Conservation (phyloP, 306 rosid species). For the Leucaena leucocephala region DNA sequence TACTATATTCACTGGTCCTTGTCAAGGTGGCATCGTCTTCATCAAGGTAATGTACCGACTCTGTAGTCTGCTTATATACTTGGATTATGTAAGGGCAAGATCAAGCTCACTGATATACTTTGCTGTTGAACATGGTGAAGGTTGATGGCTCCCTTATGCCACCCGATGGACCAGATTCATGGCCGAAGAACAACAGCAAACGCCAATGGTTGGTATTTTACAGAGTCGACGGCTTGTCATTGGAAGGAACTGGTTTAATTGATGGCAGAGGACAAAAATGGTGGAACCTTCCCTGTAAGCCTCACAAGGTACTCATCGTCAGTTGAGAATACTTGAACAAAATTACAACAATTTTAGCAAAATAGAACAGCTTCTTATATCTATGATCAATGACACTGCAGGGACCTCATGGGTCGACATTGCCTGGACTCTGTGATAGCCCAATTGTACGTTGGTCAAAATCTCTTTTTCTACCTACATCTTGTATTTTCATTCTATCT, state of each 20-base stretch:
- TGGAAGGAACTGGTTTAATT: conserved; percentile 76
- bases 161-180: conserved; percentile 90
- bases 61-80: not conserved
- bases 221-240: conserved; percentile 59
- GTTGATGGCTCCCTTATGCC: conserved; percentile 81
- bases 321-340: not conserved
- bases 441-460: conserved; percentile 65
- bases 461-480: not conserved
- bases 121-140: conserved; percentile 41
- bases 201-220: conserved; percentile 86
- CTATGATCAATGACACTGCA: conserved; percentile 32
- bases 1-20: conserved; percentile 84
- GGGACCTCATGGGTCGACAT: conserved; percentile 67
- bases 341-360: conserved; percentile 1
- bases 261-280: conserved; percentile 92
- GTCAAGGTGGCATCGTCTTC: conserved; percentile 54
- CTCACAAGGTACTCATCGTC: conserved; percentile 63
- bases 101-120: conserved; percentile 20
- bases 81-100: not conserved
- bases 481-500: not conserved
- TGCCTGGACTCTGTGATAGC: conserved; percentile 80
- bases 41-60: conserved; percentile 61
- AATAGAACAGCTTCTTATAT: conserved; percentile 24
- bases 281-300: conserved; percentile 99
- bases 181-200: conserved; percentile 69